These are phyloP conservation scores for Antitrichia curtipendula DNA, from an alignment of 225 moss, liverwort and hornwort species.

Conservation along the genomic window DNA sequence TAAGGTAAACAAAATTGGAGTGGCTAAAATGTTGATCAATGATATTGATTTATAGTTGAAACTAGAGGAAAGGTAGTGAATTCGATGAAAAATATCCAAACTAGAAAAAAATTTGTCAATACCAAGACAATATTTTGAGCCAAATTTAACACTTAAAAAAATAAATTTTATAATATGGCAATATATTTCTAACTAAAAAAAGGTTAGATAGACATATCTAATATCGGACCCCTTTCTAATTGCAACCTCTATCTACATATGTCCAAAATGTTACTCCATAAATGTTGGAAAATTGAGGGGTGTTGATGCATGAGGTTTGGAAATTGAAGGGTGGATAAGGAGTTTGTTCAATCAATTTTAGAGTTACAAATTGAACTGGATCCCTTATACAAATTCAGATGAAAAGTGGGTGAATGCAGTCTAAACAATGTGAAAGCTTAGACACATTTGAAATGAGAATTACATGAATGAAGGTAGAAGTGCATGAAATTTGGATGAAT, in stretches of 20 bases:
- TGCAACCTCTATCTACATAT: rapidly evolving
- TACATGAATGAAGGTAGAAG: not conserved
- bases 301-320: not conserved
- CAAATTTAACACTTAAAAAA: not conserved
- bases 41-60: not conserved
- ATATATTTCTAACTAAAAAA: rapidly evolving
- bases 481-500: not conserved
- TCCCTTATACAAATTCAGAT: not conserved
- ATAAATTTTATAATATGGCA: not conserved
- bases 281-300: not conserved
- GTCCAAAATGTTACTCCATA: not conserved
- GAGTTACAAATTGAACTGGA: rapidly evolving
- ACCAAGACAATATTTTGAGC: not conserved
- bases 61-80: not conserved
- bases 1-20: rapidly evolving
- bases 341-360: too few relatives aligned
- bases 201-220: not conserved
- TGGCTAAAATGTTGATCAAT: not conserved
- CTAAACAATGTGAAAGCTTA: rapidly evolving
- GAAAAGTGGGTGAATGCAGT: rapidly evolving
- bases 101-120: not conserved
- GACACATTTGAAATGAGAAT: not conserved
- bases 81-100: not conserved
- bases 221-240: rapidly evolving
- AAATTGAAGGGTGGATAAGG: rapidly evolving